These are phyloP conservation scores for Auxenochlorella pyrenoidosa DNA, from an alignment of 139 green algal species.

Conservation along the genomic window DNA sequence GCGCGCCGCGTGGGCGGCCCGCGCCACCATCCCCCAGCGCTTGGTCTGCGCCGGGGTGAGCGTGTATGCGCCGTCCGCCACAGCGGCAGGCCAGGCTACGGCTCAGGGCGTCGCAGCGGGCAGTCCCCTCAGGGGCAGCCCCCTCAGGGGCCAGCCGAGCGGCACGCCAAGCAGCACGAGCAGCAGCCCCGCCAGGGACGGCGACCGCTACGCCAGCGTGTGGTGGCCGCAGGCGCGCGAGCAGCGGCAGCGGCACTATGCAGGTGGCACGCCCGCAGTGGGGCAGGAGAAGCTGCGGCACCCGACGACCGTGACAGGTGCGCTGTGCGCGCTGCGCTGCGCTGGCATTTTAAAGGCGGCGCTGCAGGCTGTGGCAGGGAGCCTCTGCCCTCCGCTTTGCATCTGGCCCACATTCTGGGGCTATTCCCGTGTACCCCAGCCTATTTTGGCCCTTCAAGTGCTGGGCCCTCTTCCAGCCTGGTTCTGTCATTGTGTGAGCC, in stretches of 20 bases:
- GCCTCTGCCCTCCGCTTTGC: no score
- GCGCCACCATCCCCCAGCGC: constrained; percentile 19
- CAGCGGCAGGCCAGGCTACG: neutral
- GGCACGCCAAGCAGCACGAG: neutral
- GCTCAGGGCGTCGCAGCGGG: neutral
- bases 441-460: no score
- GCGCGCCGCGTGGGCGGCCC: constrained; percentile 9
- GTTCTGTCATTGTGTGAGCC: no score
- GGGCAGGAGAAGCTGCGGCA: constrained; percentile 42
- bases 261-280: constrained; percentile 6
- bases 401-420: no score
- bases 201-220: constrained; percentile 15
- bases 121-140: neutral
- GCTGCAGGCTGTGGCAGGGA: no score
- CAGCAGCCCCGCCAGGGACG: constrained; percentile 2
- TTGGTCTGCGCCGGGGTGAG: constrained; percentile 30
- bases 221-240: constrained; percentile 42
- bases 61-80: constrained; percentile 19
- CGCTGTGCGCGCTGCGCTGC: neutral
- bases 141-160: neutral
- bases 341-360: neutral
- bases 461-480: no score
- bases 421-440: no score
- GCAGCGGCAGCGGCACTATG: constrained; percentile 18
- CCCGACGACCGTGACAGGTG: constrained; percentile 12